phyloP scores from a whole-genome alignment of 2,329 filamentous ascomycete genomes.

The Colletotrichum tabaci region DNA sequence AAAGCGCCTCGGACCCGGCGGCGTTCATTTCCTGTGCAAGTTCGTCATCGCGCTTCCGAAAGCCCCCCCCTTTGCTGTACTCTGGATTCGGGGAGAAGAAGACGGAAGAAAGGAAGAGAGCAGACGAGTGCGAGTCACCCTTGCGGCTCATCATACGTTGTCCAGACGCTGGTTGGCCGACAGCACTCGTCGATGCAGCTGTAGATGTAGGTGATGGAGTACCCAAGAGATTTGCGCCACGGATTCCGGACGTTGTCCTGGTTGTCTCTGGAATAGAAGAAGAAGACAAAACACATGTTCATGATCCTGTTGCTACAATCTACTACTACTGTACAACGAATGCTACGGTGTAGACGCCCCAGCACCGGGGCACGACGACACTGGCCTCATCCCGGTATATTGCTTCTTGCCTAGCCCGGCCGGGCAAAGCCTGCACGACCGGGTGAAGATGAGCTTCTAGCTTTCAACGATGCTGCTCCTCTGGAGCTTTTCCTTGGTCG shows the following conservation, averaged over 20 bases:
- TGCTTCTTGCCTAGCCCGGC: neutral
- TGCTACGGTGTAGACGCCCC: neutral
- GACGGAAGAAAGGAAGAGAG: neutral
- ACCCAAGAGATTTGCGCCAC: neutral
- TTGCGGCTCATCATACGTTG: neutral
- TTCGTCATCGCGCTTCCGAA: conserved; percentile 4
- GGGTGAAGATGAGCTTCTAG: conserved; percentile 15
- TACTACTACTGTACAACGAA: conserved; percentile 9
- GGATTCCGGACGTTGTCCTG: neutral
- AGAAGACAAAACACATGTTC: neutral
- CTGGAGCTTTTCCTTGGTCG: conserved; percentile 9
- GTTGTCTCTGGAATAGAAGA: neutral
- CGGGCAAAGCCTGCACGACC: neutral
- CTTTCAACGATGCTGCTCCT: conserved; percentile 3
- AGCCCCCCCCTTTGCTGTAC: neutral
- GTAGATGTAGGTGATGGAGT: neutral
- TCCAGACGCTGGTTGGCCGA: neutral
- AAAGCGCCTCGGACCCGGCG: neutral
- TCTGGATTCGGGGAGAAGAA: too few species aligned
- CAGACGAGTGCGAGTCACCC: too few species aligned
- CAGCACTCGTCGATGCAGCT: neutral
- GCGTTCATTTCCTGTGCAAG: conserved; percentile 2
- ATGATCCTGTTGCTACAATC: neutral
- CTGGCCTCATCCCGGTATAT: neutral
- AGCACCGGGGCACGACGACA: neutral